A percentile compares a stretch with the other conserved stretches of the same genome.
These are phyloP conservation scores for Exophiala xenobiotica DNA, from an alignment of 2,329 filamentous ascomycete genomes.

Conservation along the genomic window DNA sequence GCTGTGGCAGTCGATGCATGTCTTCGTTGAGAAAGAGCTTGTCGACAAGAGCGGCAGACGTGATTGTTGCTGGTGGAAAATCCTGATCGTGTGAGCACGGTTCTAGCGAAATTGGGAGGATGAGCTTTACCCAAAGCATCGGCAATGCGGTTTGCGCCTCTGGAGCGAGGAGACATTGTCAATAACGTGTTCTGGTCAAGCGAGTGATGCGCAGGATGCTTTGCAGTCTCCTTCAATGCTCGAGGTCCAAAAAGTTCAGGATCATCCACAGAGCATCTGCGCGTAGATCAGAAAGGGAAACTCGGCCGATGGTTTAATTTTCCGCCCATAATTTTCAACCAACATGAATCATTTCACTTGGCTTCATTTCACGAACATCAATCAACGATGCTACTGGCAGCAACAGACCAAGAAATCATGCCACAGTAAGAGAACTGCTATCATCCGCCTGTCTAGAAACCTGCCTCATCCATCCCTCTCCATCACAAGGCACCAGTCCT, in stretches of 20 bases:
- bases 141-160: conserved; percentile 24
- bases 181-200: not conserved
- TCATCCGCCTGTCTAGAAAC: no score
- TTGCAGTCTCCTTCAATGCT: not conserved
- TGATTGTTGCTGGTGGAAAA: conserved; percentile 20
- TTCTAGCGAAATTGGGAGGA: not conserved
- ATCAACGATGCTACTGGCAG: no score
- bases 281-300: no score
- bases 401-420: no score
- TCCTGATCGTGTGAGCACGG: conserved; percentile 19
- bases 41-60: conserved; percentile 30
- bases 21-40: conserved; percentile 18
- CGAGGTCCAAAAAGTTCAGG: conserved; percentile 2
- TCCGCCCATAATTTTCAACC: no score
- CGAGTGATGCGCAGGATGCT: not conserved
- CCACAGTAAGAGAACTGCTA: no score
- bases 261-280: no score
- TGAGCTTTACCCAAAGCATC: conserved; percentile 20
- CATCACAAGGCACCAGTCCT: conserved; percentile 63
- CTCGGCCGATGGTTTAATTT: no score
- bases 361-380: no score
- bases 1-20: conserved; percentile 27
- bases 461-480: no score
- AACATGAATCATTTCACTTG: no score
- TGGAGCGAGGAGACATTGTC: conserved; percentile 29